Base-by-base conservation (phyloP, 164 flowering plant genomes). In the Liquidambar formosana region DNA sequence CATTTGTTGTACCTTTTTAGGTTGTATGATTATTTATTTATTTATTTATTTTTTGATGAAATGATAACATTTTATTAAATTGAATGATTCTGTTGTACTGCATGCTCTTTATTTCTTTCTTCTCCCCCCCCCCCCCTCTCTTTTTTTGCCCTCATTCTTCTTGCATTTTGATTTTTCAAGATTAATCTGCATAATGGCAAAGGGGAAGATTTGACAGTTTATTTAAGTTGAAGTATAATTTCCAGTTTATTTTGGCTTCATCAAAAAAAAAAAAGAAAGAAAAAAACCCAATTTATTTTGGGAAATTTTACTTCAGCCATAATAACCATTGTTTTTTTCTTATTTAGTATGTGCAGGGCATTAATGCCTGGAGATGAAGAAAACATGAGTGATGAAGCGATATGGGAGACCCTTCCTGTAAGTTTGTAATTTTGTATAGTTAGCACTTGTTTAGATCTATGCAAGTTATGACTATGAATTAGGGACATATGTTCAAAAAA, bases 321-420 rank as follows among this genome's bases (percentile, higher is more conserved):
- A 23, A 0, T 41, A 51, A 63, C 43, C 16, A 61, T 9, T 57
- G 44, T 68, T 69, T 63, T 21, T 26, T 69, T 63, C 53, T 66
- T 62, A 65, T 70, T 41, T 58, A 82, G 85, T 70, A 82, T 82
- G 83, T 82, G 85, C 64, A 75, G 70, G 72, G 79, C 85, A 57
- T 67, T 82, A 65, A 82, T 82, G 85, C 85, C 85, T 13, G 82
- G 81, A 19, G 85, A 82, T 66, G 83, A 80, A 15, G 85, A 82
- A 61, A 78, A 49, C 63, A 68, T 80, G 73, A 80, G 72, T 64
- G 83, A 82, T 69, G 85, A 82, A 66, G 81, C 79, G 48, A 78
- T 82, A 69, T 80, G 85, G 85, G 81, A 76, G 71, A 80, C 81
- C 13, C 85, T 82, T 73, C 85, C 85, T 59, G 85, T 82, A 74